Percentiles rank a stretch among this genome's conserved stretches.
phyloP scores from a whole-genome alignment of 495 filamentous ascomycete genomes.

The Tuber magnatum region DNA sequence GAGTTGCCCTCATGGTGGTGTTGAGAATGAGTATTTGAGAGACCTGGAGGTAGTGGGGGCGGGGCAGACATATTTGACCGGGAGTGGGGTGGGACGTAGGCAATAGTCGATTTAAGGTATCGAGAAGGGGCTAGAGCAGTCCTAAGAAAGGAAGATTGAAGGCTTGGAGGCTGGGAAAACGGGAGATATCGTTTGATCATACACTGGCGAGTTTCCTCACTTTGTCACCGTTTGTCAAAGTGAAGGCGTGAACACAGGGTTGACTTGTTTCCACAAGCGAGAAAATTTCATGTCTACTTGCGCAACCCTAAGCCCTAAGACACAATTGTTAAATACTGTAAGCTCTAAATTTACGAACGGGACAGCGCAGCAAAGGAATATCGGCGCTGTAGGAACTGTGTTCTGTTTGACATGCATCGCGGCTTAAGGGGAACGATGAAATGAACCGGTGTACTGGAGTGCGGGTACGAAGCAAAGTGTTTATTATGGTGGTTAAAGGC shows the following conservation, averaged over 20 bases:
- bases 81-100: background rate
- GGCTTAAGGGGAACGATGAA: too few relatives aligned
- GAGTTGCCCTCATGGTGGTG: background rate
- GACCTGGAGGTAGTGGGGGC: background rate
- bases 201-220: background rate
- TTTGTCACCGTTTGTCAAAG: background rate
- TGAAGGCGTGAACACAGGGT: background rate
- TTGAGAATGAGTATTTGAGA: background rate
- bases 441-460: background rate
- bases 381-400: background rate
- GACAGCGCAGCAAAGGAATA: background rate
- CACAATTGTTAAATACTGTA: background rate
- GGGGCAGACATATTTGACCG: background rate
- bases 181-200: conserved; percentile 2
- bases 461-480: background rate
- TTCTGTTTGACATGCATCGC: background rate
- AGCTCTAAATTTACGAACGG: background rate
- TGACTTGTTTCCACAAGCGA: background rate
- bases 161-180: background rate
- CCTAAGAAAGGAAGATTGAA: background rate
- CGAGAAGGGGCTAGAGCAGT: background rate
- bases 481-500: background rate
- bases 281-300: background rate
- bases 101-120: background rate
- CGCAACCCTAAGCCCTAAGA: background rate